Percentiles rank a stretch among this genome's conserved stretches.
These are phyloP conservation scores for Jaltomata sinuosa DNA, from an alignment of 257 asterid species.

Conservation along the genomic window DNA sequence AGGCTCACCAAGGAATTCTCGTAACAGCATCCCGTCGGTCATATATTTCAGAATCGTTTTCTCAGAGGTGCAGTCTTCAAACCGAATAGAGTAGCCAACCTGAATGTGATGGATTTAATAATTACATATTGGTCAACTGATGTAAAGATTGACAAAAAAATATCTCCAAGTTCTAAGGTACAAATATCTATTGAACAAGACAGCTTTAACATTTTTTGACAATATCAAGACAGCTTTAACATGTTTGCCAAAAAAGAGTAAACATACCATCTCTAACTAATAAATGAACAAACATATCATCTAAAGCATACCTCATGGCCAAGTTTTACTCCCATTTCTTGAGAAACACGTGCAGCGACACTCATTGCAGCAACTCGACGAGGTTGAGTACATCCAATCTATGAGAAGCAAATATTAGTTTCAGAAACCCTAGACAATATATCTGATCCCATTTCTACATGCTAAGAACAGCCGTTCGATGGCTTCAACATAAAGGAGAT, in stretches of 20 bases:
- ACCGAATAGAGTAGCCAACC: constrained; percentile 96
- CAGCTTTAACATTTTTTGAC: neutral
- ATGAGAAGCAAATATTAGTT: constrained; percentile 11
- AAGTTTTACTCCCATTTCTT: constrained; percentile 97
- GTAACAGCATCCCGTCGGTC: constrained; percentile 92
- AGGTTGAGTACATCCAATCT: constrained; percentile 97
- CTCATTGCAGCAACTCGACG: constrained; percentile 99
- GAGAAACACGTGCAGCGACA: constrained; percentile 96
- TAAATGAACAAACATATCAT: neutral
- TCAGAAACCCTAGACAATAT: neutral
- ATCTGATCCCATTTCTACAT: neutral
- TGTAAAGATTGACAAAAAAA: neutral
- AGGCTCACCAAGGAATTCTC: constrained; percentile 96
- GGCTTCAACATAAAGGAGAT: neutral
- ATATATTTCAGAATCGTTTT: constrained; percentile 76
- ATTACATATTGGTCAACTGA: neutral
- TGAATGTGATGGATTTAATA: neutral
- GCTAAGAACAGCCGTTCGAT: neutral
- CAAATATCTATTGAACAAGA: neutral
- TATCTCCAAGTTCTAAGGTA: neutral
- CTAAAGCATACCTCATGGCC: constrained; percentile 80
- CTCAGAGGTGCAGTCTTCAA: constrained; percentile 93
- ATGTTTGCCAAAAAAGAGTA: neutral
- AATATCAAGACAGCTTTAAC: neutral
- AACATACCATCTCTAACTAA: neutral